Conservation (phyloP, 257 asterid species). For the Fraxinus excelsior region DNA sequence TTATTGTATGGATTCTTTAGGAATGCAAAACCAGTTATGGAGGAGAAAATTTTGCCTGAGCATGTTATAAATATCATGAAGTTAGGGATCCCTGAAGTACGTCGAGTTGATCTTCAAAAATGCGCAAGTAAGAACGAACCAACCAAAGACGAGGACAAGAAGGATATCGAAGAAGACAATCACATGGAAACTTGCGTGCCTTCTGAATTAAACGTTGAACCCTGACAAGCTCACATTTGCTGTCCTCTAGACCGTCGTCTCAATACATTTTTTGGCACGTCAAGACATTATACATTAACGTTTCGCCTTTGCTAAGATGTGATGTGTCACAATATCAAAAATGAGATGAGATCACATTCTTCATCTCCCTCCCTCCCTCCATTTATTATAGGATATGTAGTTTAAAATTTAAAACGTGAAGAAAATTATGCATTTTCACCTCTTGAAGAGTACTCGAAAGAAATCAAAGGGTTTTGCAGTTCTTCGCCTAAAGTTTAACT, state of each 20-base stretch:
- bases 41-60: slow-evolving; percentile 37
- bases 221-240: neutral
- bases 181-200: slow-evolving; percentile 7
- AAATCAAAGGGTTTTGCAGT: neutral
- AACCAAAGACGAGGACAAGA: neutral
- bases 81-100: slow-evolving; percentile 43
- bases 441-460: neutral
- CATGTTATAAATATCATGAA: slow-evolving; percentile 40
- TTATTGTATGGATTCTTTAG: slow-evolving; percentile 54
- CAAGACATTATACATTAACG: too few relatives aligned
- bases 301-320: too few relatives aligned
- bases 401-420: too few relatives aligned
- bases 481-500: neutral
- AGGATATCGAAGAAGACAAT: neutral
- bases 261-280: too few relatives aligned
- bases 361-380: too few relatives aligned
- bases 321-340: too few relatives aligned
- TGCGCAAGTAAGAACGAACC: neutral
- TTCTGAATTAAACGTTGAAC: slow-evolving; percentile 29
- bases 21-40: slow-evolving; percentile 33
- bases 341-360: too few relatives aligned
- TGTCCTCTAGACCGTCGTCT: too few relatives aligned
- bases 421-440: neutral
- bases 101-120: slow-evolving; percentile 29
- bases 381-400: too few relatives aligned